Conservation (phyloP, 2,329 filamentous ascomycete genomes). For the Xylariales sp. region DNA sequence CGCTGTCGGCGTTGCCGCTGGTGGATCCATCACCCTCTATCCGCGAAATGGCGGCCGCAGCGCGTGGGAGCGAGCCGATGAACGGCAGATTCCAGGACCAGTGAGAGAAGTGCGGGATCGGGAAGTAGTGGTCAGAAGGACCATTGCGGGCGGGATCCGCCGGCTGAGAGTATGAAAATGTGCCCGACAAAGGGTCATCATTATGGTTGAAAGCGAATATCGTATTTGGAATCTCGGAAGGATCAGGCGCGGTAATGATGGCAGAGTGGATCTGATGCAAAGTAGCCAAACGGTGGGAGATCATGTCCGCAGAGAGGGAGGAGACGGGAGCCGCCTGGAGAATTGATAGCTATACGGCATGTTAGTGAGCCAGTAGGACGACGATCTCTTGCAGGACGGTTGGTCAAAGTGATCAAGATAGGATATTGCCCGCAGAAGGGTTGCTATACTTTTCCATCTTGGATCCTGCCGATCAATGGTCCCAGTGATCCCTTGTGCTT, state of each 20-base stretch:
- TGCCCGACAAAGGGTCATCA: slow-evolving; percentile 39
- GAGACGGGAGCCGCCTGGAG: slow-evolving; percentile 33
- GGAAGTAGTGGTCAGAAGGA: slow-evolving; percentile 32
- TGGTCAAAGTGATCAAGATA: too few relatives aligned
- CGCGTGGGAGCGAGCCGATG: slow-evolving; percentile 39
- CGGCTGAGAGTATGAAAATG: slow-evolving; percentile 49
- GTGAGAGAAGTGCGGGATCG: slow-evolving; percentile 53
- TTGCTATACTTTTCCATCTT: slow-evolving; percentile 31
- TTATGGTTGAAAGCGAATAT: slow-evolving; percentile 48
- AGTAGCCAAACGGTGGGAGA: slow-evolving; percentile 43
- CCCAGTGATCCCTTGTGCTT: slow-evolving; percentile 30
- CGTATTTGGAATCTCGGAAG: slow-evolving; percentile 39
- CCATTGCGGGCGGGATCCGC: slow-evolving; percentile 28
- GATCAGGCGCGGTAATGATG: slow-evolving; percentile 42
- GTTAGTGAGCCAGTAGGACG: not conserved
- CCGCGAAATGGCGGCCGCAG: slow-evolving; percentile 27
- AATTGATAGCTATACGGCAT: slow-evolving; percentile 32
- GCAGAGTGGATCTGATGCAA: slow-evolving; percentile 51
- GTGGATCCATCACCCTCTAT: slow-evolving; percentile 27
- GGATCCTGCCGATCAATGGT: slow-evolving; percentile 36
- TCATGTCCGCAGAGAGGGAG: slow-evolving; percentile 40
- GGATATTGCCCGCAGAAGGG: not conserved
- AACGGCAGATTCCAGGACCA: slow-evolving; percentile 50
- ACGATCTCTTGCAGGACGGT: too few relatives aligned
- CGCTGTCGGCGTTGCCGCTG: too few relatives aligned